Percentiles rank a stretch among this genome's conserved stretches.
Conservation (phyloP, 306 rosid species). For the Pachyrhizus erosus region DNA sequence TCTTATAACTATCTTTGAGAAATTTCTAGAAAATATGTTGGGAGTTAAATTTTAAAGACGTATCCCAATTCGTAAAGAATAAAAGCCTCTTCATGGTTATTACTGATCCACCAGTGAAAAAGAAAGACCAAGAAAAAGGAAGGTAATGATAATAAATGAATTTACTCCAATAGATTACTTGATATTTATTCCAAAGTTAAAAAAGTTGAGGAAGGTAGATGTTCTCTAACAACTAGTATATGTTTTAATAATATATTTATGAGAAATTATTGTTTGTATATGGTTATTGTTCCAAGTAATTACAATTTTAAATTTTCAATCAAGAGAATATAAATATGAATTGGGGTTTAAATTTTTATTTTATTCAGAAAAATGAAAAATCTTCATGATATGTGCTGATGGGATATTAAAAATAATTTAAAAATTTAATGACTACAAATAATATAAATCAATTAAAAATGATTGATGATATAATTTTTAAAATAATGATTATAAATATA, state of each 20-base stretch:
- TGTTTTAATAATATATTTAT: background rate
- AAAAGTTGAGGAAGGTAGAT: no score
- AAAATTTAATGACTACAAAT: no score
- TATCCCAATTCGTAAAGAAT: background rate
- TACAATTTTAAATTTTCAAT: no score
- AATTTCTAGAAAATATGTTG: background rate
- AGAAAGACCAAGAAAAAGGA: background rate
- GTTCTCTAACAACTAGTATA: background rate
- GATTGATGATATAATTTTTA: no score
- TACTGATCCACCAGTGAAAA: background rate
- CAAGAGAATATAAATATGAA: no score
- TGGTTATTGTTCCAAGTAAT: background rate
- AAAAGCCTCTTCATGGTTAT: background rate
- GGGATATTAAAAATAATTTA: no score
- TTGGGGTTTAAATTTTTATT: no score
- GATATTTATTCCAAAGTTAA: conserved; percentile 10
- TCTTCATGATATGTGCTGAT: background rate
- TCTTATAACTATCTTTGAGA: background rate
- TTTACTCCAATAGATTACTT: background rate
- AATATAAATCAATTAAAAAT: no score
- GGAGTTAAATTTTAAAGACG: background rate
- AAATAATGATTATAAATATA: no score
- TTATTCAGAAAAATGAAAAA: background rate
- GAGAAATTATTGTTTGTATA: background rate
- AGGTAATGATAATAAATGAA: background rate